Evolutionary conservation across 768 basidiomycete species (phyloP).

Genomic region (Cystoderma amianthinum): DNA sequence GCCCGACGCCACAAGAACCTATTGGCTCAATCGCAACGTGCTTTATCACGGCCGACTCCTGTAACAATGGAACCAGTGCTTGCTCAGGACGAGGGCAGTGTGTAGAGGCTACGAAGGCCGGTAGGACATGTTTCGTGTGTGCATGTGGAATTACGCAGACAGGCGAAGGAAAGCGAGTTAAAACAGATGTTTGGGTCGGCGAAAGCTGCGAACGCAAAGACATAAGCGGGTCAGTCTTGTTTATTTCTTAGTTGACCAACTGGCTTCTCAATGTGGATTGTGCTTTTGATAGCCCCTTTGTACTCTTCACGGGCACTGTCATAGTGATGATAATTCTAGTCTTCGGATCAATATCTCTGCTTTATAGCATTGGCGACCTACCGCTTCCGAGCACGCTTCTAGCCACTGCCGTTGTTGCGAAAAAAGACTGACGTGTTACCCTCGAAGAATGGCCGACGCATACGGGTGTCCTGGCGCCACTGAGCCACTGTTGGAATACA

Average conservation of each 20-base stretch:
- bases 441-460: no score
- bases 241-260: background rate
- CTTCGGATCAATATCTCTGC: slow-evolving; percentile 58
- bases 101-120: slow-evolving; percentile 50
- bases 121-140: slow-evolving; percentile 49
- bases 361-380: slow-evolving; percentile 53
- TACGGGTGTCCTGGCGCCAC: no score
- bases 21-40: slow-evolving; percentile 59
- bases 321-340: slow-evolving; percentile 59
- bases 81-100: slow-evolving; percentile 75
- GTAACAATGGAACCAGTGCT: slow-evolving; percentile 51
- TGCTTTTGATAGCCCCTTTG: slow-evolving; percentile 51
- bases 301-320: slow-evolving; percentile 63
- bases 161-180: slow-evolving; percentile 40
- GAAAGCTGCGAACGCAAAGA: slow-evolving; percentile 73
- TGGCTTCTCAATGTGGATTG: slow-evolving; percentile 1
- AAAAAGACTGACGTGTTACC: slow-evolving; percentile 56
- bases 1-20: slow-evolving; percentile 40
- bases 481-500: background rate
- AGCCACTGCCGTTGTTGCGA: slow-evolving; percentile 46
- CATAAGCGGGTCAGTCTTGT: slow-evolving; percentile 61
- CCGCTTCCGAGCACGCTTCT: slow-evolving; percentile 71
- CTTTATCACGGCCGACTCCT: slow-evolving; percentile 44
- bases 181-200: slow-evolving; percentile 69
- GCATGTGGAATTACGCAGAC: slow-evolving; percentile 42